phyloP scores from a whole-genome alignment of 2,329 filamentous ascomycete genomes.

The Ramularia endophylla region DNA sequence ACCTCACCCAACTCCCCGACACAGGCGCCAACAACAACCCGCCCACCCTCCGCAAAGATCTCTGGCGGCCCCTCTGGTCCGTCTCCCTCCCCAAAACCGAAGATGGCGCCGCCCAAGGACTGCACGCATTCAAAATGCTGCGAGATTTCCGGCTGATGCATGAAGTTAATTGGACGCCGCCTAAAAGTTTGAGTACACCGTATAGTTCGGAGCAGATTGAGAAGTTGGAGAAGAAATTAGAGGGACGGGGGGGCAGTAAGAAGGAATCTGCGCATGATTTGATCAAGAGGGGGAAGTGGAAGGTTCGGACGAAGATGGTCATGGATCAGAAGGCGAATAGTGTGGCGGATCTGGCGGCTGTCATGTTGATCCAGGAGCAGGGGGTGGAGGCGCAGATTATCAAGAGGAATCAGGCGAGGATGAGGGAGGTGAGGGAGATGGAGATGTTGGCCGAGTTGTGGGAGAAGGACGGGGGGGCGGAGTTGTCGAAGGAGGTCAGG shows the following conservation, averaged over 20 bases:
- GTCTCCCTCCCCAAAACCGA: slow-evolving; percentile 48
- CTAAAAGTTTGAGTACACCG: slow-evolving; percentile 29
- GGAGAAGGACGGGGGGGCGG: slow-evolving; percentile 13
- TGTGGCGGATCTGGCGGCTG: slow-evolving; percentile 55
- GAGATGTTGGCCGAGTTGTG: slow-evolving; percentile 13
- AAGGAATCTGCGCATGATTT: slow-evolving; percentile 27
- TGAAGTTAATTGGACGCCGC: slow-evolving; percentile 46
- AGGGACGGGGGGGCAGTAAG: slow-evolving; percentile 27
- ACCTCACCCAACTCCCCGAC: slow-evolving; percentile 54
- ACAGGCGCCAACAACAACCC: slow-evolving; percentile 60
- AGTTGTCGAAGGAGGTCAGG: slow-evolving; percentile 13
- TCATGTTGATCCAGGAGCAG: slow-evolving; percentile 46
- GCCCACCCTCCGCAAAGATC: slow-evolving; percentile 52
- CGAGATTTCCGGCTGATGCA: slow-evolving; percentile 56
- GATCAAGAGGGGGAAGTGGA: slow-evolving; percentile 34
- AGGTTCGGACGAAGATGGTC: slow-evolving; percentile 48
- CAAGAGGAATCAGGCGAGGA: slow-evolving; percentile 8
- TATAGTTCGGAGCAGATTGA: slow-evolving; percentile 36
- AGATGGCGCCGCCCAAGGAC: slow-evolving; percentile 36
- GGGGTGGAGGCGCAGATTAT: slow-evolving; percentile 23
- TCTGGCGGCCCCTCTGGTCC: slow-evolving; percentile 56
- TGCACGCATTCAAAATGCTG: slow-evolving; percentile 52
- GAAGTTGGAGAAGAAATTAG: slow-evolving; percentile 36
- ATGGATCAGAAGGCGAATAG: slow-evolving; percentile 62
- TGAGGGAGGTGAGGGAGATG: slow-evolving; percentile 18